phyloP scores from a whole-genome alignment of 768 basidiomycete species.

The Dentipellis fragilis region DNA sequence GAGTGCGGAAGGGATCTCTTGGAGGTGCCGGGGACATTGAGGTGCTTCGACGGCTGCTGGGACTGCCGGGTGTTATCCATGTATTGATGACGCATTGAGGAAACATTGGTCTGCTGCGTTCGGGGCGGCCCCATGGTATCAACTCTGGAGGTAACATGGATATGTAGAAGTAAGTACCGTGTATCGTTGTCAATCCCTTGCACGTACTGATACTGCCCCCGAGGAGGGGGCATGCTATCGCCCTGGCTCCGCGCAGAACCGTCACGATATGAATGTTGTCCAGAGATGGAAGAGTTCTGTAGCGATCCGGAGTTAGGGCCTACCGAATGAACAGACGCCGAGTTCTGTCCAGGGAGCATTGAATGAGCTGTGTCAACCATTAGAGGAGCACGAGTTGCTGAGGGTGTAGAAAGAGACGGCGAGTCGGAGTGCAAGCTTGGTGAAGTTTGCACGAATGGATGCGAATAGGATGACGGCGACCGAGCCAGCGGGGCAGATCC shows the following conservation, averaged over 20 bases:
- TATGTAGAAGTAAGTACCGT: conserved; percentile 5
- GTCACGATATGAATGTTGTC: too few species aligned
- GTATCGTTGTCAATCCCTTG: conserved; percentile 5
- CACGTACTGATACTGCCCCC: conserved; percentile 5
- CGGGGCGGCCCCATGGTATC: conserved; percentile 8
- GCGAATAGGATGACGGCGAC: conserved; percentile 55
- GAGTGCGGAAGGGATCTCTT: conserved; percentile 59
- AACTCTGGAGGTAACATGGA: conserved; percentile 13
- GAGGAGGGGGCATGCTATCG: conserved; percentile 2
- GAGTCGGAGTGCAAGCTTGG: conserved; percentile 56
- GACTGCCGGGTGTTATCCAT: conserved; percentile 27
- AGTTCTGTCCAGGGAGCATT: conserved; percentile 15
- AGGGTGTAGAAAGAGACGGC: conserved; percentile 31
- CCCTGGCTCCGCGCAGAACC: too few species aligned
- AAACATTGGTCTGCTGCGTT: conserved; percentile 35
- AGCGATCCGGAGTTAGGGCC: too few species aligned
- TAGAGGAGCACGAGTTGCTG: conserved; percentile 21
- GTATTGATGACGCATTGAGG: conserved; percentile 51
- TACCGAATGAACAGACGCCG: too few species aligned
- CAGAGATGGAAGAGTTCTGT: too few species aligned
- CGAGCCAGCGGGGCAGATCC: conserved; percentile 36
- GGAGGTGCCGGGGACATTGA: conserved; percentile 22
- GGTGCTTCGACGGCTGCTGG: conserved; percentile 14
- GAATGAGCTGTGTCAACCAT: conserved; percentile 15
- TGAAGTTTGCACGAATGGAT: conserved; percentile 49